A percentile compares a stretch with the other conserved stretches of the same genome.
phyloP scores from a whole-genome alignment of 495 filamentous ascomycete genomes.

The Aspergillus bertholletiae region DNA sequence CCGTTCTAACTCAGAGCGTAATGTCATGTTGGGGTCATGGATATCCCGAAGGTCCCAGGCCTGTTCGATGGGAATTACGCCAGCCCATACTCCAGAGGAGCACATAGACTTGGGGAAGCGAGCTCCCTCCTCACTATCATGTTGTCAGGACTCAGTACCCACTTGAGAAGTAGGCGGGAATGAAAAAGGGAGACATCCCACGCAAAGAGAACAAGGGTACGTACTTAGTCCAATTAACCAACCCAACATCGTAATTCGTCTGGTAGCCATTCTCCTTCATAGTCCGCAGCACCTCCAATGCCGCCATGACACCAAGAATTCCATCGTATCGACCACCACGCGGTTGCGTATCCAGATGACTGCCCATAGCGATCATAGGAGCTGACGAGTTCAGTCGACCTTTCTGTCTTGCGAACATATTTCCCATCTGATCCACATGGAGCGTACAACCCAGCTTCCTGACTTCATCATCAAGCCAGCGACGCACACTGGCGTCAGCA shows the following conservation, averaged over 20 bases:
- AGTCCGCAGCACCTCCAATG: constrained; percentile 62
- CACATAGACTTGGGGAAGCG: constrained; percentile 76
- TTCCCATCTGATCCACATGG: constrained; percentile 61
- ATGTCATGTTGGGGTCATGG: constrained; percentile 48
- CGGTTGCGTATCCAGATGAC: constrained; percentile 59
- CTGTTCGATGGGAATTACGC: constrained; percentile 52
- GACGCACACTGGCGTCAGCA: constrained; percentile 61
- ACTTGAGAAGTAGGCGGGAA: neutral
- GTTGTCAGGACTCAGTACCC: neutral
- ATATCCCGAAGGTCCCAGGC: constrained; percentile 58
- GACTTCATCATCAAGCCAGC: constrained; percentile 67
- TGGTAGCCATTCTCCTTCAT: constrained; percentile 60
- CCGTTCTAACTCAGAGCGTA: constrained; percentile 53
- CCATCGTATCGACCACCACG: constrained; percentile 70
- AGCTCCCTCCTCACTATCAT: constrained; percentile 63
- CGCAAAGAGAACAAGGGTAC: neutral
- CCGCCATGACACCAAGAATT: constrained; percentile 66
- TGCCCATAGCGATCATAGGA: constrained; percentile 44
- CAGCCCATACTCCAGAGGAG: constrained; percentile 71
- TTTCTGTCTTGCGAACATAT: constrained; percentile 64
- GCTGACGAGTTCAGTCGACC: constrained; percentile 40
- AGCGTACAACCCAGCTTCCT: constrained; percentile 58
- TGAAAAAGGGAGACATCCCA: constrained; percentile 16
- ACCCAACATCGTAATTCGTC: constrained; percentile 62
- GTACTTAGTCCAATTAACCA: constrained; percentile 74